Evolutionary conservation across 2,329 filamentous ascomycete genomes (phyloP).

Genomic region (Cordyceps pruinosa): DNA sequence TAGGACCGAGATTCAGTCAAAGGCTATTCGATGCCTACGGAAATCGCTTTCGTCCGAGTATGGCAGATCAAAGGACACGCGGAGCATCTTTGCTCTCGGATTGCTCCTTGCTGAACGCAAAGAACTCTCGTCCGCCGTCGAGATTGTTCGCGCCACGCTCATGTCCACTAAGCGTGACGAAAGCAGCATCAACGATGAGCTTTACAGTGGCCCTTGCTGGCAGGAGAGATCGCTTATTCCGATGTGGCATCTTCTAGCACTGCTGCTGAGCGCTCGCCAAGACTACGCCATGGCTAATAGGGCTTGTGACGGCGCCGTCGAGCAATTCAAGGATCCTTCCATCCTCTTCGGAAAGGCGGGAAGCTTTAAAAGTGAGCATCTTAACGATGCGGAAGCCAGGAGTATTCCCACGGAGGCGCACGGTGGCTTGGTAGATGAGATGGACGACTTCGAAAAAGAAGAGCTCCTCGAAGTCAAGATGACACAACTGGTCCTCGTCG

Average conservation of each 20-base stretch:
- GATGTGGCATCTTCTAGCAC: constrained; percentile 83
- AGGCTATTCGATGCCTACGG: constrained; percentile 69
- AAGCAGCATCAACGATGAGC: constrained; percentile 33
- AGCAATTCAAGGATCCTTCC: constrained; percentile 71
- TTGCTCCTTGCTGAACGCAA: constrained; percentile 84
- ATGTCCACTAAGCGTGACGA: constrained; percentile 46
- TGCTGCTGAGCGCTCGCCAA: constrained; percentile 79
- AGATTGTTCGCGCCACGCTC: constrained; percentile 71
- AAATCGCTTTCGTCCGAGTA: constrained; percentile 63
- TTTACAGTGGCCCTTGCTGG: constrained; percentile 46
- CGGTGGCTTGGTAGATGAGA: constrained; percentile 62
- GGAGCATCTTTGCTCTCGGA: constrained; percentile 73
- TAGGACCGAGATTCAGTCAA: constrained; percentile 66
- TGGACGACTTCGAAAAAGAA: constrained; percentile 80
- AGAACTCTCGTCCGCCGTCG: constrained; percentile 73
- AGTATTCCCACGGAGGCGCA: constrained; percentile 17
- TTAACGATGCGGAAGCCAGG: constrained; percentile 47
- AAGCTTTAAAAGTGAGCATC: constrained; percentile 57
- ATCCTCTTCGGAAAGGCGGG: constrained; percentile 61
- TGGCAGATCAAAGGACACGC: constrained; percentile 60
- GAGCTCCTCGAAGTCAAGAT: constrained; percentile 90
- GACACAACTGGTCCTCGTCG: constrained; percentile 80
- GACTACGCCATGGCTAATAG: constrained; percentile 74
- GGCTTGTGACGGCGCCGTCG: constrained; percentile 84
- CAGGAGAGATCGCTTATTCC: constrained; percentile 64